Conservation (phyloP, 1,284 basidiomycete genomes). For the Cryptococcus hybrid region DNA sequence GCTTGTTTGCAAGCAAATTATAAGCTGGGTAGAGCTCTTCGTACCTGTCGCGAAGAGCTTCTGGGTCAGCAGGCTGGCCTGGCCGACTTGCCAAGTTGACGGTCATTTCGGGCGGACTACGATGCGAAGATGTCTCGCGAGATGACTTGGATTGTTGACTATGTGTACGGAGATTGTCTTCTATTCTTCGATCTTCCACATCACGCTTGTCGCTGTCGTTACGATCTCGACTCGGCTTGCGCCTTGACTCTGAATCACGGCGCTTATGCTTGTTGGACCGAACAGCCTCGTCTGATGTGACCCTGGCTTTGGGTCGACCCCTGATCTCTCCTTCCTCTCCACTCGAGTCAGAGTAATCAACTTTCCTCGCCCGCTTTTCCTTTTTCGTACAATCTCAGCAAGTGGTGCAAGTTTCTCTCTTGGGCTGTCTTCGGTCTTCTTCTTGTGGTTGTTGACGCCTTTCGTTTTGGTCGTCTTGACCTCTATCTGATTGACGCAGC, state of each 20-base stretch:
- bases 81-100: not conserved
- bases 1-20: constrained; percentile 25
- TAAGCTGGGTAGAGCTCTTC: constrained; percentile 42
- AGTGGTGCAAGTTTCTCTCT: not conserved
- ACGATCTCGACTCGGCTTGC: too few species aligned
- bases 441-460: not conserved
- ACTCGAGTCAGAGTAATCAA: not conserved
- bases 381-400: not conserved
- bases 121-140: not conserved
- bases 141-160: not conserved
- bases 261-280: too few species aligned
- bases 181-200: too few species aligned
- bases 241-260: too few species aligned
- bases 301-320: constrained; percentile 6
- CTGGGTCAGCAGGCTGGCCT: constrained; percentile 12
- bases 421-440: not conserved
- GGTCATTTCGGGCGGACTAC: not conserved
- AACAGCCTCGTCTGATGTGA: too few species aligned
- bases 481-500: not conserved
- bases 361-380: not conserved
- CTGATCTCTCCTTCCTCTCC: constrained; percentile 16
- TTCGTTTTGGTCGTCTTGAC: not conserved
- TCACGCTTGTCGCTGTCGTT: too few species aligned
- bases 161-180: constrained; percentile 2
- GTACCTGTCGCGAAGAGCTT: constrained; percentile 34